A percentile compares a stretch with the other conserved stretches of the same genome.
phyloP scores from a whole-genome alignment of 2,329 filamentous ascomycete genomes.

The Aspergillus spinulosporus region DNA sequence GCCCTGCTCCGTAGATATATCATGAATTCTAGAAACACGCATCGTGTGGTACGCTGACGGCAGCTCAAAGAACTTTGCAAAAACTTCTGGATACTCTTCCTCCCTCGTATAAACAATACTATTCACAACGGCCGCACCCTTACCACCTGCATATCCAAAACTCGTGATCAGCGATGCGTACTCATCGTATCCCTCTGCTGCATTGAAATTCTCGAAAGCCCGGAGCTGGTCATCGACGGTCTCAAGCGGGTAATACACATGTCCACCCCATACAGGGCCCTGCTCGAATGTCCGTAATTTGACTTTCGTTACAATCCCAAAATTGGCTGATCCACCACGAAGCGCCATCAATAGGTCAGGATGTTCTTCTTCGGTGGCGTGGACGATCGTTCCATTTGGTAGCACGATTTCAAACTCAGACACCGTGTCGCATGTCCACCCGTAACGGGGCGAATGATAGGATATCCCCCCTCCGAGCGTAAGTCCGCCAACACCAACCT shows the following conservation, averaged over 20 bases:
- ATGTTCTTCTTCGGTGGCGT: constrained; percentile 40
- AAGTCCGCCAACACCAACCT: constrained; percentile 31
- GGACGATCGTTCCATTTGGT: constrained; percentile 46
- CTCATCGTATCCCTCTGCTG: constrained; percentile 31
- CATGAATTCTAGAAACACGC: background rate
- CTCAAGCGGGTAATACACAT: constrained; percentile 27
- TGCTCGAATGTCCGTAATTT: constrained; percentile 17
- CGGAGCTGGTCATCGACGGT: constrained; percentile 26
- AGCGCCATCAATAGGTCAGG: constrained; percentile 22
- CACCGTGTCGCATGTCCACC: constrained; percentile 39
- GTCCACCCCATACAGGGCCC: constrained; percentile 41
- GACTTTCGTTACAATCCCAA: constrained; percentile 36
- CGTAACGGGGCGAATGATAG: constrained; percentile 18
- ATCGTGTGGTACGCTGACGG: background rate
- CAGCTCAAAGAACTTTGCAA: constrained; percentile 14
- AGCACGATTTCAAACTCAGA: constrained; percentile 50
- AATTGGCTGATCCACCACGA: constrained; percentile 33
- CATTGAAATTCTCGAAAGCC: constrained; percentile 28
- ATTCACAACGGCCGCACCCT: constrained; percentile 32
- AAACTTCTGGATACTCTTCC: constrained; percentile 37
- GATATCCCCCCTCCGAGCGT: constrained; percentile 22
- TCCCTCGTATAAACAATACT: constrained; percentile 42
- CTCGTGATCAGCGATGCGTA: constrained; percentile 14
- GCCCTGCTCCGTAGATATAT: background rate
- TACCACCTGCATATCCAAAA: background rate